Base-by-base conservation (phyloP, 1,139 yeast species). In the Yamadazyma blattariae region DNA sequence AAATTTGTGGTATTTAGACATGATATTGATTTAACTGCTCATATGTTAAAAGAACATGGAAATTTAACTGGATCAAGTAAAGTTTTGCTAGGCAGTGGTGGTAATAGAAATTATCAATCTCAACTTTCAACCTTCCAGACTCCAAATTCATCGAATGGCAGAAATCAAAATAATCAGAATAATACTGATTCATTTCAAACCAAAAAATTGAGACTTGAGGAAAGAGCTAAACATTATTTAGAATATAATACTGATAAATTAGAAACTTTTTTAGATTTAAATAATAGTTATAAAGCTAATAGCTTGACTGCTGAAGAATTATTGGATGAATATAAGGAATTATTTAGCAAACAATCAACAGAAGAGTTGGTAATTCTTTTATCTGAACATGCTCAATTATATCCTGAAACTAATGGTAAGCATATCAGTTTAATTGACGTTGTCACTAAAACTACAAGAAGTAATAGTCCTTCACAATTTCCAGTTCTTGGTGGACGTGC, bases 1-100 rank as follows among this genome's bases (percentile, higher is more conserved):
- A 83, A 87, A 56, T 90, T 92, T 61, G 94, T 94, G 24, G 98
- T 92, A 1, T 92, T 92, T 54, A 74, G 82, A 21, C 92, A 89
- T 45, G 95, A 87, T 39, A 64, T 89, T 42, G 97, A 89, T 50
- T 66, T 92, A 35, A 82, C 87, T 34, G 94, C 95, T 2, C 98
- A 92, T 57, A 82, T 88, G 82, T 64, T 88, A 34, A 78, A 79
- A 45, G 92, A 84, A 45, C 98, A 92, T 58, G 83, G 90, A 4
- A 76, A 77, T 3, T 47, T 46, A 47, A 72, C 77, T n/a, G 72
- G 74, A 2, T 71, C 69, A 33, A 65, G 61, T 22, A 50, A 67
- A 30, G 50, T 69, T 17, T 64, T 72, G 0, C 57, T 71, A 35
- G 77, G 77, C 2, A 59, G 71, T 2, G 56, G 70, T 10, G 59